Percentiles rank a stretch among this genome's conserved stretches.
Conservation (phyloP, 495 filamentous ascomycete genomes). For the Penicillium parvum region DNA sequence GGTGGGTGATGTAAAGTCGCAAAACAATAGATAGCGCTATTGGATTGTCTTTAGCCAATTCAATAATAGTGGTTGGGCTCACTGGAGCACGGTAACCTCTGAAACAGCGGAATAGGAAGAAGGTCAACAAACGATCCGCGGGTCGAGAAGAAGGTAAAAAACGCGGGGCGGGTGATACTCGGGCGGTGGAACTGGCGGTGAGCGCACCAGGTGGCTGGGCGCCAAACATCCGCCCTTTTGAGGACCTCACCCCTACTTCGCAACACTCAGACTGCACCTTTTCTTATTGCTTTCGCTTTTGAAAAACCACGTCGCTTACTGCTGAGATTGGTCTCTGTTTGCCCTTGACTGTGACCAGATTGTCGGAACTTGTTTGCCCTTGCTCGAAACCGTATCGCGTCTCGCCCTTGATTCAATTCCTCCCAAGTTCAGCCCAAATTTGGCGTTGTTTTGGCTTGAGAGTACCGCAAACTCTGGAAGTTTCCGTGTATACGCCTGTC, state of each 20-base stretch:
- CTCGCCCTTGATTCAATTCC: slow-evolving; percentile 16
- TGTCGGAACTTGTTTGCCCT: neutral
- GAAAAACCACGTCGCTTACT: neutral
- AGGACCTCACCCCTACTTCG: slow-evolving; percentile 22
- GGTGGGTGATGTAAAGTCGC: neutral
- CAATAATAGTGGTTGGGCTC: no score
- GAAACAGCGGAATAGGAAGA: slow-evolving; percentile 14
- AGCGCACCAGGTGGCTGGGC: slow-evolving; percentile 19
- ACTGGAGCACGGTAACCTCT: no score
- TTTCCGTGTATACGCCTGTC: neutral
- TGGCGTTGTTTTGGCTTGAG: neutral
- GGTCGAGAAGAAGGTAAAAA: slow-evolving; percentile 10
- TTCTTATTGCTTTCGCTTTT: slow-evolving; percentile 3
- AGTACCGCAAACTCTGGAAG: neutral
- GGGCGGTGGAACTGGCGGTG: slow-evolving; percentile 21
- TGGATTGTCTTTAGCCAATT: no score
- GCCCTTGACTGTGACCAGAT: neutral
- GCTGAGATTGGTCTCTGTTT: neutral
- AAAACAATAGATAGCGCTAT: no score
- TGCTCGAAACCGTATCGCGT: neutral
- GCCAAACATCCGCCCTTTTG: slow-evolving; percentile 18
- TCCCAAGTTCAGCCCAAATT: slow-evolving; percentile 5
- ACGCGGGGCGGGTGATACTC: slow-evolving; percentile 10
- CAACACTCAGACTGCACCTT: slow-evolving; percentile 1
- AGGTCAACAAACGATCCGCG: slow-evolving; percentile 15